phyloP scores from a whole-genome alignment of 805 yeast species.

The Cyberlindnera subsufficiens region DNA sequence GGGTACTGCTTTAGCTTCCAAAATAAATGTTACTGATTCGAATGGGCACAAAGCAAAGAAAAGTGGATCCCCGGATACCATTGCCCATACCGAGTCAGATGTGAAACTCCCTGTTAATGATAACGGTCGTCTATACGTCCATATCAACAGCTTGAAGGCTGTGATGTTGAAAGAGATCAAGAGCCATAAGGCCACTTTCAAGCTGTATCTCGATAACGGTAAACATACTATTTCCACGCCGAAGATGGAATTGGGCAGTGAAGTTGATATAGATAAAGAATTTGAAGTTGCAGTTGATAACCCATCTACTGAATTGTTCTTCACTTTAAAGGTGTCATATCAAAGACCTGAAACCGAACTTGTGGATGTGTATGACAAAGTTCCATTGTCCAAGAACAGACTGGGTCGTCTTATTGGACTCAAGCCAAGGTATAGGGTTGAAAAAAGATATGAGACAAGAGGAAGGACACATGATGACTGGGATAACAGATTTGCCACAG shows the following conservation, averaged over 20 bases:
- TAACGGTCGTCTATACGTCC: slow-evolving; percentile 36
- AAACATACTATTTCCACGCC: slow-evolving; percentile 71
- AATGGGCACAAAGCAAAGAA: slow-evolving; percentile 7
- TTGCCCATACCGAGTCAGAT: not conserved
- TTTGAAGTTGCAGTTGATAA: slow-evolving; percentile 64
- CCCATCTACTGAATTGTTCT: slow-evolving; percentile 52
- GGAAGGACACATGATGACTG: slow-evolving; percentile 49
- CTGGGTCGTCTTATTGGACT: slow-evolving; percentile 41
- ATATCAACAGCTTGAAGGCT: slow-evolving; percentile 42
- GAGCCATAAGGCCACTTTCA: slow-evolving; percentile 38
- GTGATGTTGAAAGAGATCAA: slow-evolving; percentile 40
- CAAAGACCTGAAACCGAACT: slow-evolving; percentile 38
- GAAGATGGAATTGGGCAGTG: slow-evolving; percentile 28
- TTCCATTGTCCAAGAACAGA: slow-evolving; percentile 40
- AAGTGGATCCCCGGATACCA: slow-evolving; percentile 8
- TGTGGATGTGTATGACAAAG: slow-evolving; percentile 56
- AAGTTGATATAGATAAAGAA: slow-evolving; percentile 54
- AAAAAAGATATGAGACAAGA: slow-evolving; percentile 43
- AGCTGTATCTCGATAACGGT: slow-evolving; percentile 63
- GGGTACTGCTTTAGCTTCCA: not conserved
- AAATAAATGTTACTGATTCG: not conserved
- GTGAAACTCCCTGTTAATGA: slow-evolving; percentile 26
- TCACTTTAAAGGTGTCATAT: slow-evolving; percentile 69
- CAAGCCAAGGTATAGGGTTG: slow-evolving; percentile 30
- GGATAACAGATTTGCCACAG: slow-evolving; percentile 63